A percentile compares a stretch with the other conserved stretches of the same genome.
Conservation (phyloP, 2,329 filamentous ascomycete genomes). For the Colletotrichum salicis region DNA sequence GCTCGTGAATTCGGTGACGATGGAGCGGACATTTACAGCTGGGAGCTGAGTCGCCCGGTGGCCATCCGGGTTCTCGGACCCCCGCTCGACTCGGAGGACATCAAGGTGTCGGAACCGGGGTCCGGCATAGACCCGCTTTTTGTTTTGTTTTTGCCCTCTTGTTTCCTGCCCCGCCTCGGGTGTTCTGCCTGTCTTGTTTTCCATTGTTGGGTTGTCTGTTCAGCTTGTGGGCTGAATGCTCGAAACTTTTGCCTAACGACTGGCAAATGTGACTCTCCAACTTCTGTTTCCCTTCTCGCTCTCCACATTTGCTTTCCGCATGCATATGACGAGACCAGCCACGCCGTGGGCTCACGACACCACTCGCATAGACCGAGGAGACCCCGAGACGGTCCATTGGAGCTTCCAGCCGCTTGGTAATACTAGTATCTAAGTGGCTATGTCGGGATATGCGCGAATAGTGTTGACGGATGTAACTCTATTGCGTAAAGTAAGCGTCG, state of each 20-base stretch:
- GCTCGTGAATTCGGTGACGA: constrained; percentile 17
- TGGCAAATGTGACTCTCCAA: background rate
- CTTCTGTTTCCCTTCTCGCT: background rate
- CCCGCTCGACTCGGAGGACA: constrained; percentile 23
- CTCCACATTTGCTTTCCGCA: too few relatives aligned
- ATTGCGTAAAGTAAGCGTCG: constrained; percentile 16
- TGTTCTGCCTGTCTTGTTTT: background rate
- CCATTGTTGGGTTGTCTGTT: background rate
- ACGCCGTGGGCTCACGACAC: too few relatives aligned
- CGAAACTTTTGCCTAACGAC: too few relatives aligned
- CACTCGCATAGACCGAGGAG: background rate
- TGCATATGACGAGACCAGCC: too few relatives aligned
- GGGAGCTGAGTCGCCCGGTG: constrained; percentile 13
- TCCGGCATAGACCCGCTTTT: constrained; percentile 14
- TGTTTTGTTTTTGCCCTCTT: constrained; percentile 16
- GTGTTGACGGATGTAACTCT: background rate
- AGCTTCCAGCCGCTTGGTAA: background rate
- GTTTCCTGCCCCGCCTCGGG: background rate
- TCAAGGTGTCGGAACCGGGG: constrained; percentile 31
- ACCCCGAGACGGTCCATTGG: background rate
- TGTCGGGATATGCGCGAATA: background rate
- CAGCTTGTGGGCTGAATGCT: background rate
- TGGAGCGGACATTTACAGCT: constrained; percentile 1
- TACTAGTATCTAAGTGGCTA: background rate
- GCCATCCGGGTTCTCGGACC: constrained; percentile 33